These are phyloP conservation scores for Phytophthora nicotianae DNA, from an alignment of 352 stramenopile species.

Conservation along the genomic window DNA sequence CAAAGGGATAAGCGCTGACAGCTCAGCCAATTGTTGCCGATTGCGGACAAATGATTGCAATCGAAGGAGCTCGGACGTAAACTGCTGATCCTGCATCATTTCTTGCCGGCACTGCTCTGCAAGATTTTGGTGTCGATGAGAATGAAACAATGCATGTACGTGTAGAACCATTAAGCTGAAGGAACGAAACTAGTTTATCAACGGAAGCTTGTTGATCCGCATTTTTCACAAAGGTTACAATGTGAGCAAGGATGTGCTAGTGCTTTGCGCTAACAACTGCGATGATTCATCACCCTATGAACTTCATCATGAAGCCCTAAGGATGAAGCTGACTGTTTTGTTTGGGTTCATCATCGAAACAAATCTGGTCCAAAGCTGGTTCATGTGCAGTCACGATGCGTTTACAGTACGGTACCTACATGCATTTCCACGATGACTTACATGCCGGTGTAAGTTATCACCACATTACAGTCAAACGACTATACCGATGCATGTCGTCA, in stretches of 20 bases:
- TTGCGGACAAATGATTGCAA: slow-evolving; percentile 12
- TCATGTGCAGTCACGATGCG: no score
- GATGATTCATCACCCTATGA: background rate
- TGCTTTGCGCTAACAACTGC: background rate
- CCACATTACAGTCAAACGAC: no score
- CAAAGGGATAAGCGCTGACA: background rate
- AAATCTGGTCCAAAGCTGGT: background rate
- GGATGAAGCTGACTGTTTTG: background rate
- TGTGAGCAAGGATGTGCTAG: background rate
- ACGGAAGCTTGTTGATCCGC: no score
- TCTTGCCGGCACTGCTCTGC: background rate
- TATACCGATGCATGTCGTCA: no score
- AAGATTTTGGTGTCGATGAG: background rate
- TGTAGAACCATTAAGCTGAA: no score
- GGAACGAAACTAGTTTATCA: no score
- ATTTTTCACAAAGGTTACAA: background rate
- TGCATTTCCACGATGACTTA: no score
- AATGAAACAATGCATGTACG: no score
- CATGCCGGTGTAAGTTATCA: no score
- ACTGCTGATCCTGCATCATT: slow-evolving; percentile 5
- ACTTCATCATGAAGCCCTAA: no score
- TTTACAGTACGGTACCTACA: no score
- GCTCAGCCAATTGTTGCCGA: slow-evolving; percentile 1
- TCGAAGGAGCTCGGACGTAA: slow-evolving; percentile 7
- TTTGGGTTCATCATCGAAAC: background rate